phyloP scores from a whole-genome alignment of 2,329 filamentous ascomycete genomes.

The Elsinoe fawcettii region DNA sequence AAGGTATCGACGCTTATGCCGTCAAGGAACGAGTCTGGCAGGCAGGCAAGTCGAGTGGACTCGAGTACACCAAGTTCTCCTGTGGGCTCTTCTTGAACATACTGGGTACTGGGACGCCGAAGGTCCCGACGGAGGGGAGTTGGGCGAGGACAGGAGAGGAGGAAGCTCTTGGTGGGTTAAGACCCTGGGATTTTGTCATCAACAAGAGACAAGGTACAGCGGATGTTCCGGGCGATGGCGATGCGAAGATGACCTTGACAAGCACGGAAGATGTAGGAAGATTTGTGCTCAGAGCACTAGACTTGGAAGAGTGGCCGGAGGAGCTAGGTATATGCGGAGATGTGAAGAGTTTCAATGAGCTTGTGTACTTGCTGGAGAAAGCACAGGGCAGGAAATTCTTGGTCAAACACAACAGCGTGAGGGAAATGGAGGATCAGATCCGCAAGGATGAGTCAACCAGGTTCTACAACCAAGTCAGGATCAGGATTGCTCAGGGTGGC shows the following conservation, averaged over 20 bases:
- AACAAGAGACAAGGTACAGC: conserved; percentile 40
- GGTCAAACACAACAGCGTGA: conserved; percentile 22
- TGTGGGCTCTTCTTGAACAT: conserved; percentile 26
- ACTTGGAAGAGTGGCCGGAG: conserved; percentile 39
- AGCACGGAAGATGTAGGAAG: conserved; percentile 44
- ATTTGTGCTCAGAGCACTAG: conserved; percentile 38
- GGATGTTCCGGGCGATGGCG: conserved; percentile 43
- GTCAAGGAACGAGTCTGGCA: conserved; percentile 24
- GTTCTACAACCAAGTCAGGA: conserved; percentile 27
- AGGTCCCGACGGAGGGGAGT: conserved; percentile 17
- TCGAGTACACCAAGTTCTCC: conserved; percentile 25
- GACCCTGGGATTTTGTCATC: conserved; percentile 35
- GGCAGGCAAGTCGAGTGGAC: conserved; percentile 19
- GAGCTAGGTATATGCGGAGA: conserved; percentile 31
- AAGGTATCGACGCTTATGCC: conserved; percentile 24
- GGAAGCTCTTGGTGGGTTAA: conserved; percentile 29
- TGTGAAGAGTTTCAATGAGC: conserved; percentile 23
- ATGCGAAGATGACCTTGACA: conserved; percentile 40
- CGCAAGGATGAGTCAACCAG: conserved; percentile 19
- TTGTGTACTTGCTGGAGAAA: conserved; percentile 23
- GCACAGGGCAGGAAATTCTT: conserved; percentile 25
- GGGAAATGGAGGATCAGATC: conserved; percentile 20
- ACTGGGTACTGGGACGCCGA: conserved; percentile 26
- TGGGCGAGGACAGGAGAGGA: conserved; percentile 23
- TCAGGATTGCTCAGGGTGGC: conserved; percentile 22